Percentiles rank a stretch among this genome's conserved stretches.
These are phyloP conservation scores for Pterula multifida DNA, from an alignment of 1,284 basidiomycete genomes.

Conservation along the genomic window DNA sequence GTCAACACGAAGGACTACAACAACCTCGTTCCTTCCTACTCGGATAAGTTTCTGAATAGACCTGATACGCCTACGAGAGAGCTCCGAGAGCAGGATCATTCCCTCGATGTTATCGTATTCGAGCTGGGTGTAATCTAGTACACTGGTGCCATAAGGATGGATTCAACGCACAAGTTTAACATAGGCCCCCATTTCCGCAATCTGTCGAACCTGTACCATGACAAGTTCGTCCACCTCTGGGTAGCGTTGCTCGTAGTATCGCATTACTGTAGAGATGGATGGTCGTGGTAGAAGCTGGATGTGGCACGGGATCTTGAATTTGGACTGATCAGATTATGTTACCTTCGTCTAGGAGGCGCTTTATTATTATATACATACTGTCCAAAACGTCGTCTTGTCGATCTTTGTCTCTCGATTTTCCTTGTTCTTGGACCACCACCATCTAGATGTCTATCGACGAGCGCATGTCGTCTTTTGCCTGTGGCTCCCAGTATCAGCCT, in stretches of 20 bases:
- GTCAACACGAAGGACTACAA: conserved; percentile 96
- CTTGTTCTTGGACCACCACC: neutral
- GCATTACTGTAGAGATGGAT: conserved; percentile 33
- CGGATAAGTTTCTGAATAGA: conserved; percentile 98
- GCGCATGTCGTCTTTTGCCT: conserved; percentile 42
- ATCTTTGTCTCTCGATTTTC: neutral
- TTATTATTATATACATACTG: neutral
- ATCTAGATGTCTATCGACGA: conserved; percentile 26
- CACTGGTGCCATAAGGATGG: conserved; percentile 3
- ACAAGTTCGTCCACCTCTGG: conserved; percentile 94
- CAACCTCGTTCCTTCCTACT: conserved; percentile 96
- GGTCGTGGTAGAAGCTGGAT: neutral
- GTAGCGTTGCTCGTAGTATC: conserved; percentile 73
- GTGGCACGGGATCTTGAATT: conserved; percentile 1
- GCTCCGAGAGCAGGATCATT: conserved; percentile 97
- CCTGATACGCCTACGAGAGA: conserved; percentile 92
- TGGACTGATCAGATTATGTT: neutral
- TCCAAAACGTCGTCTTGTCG: neutral
- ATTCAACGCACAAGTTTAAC: conserved; percentile 77
- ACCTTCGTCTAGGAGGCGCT: neutral
- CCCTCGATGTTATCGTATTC: conserved; percentile 99
- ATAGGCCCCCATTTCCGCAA: conserved; percentile 99
- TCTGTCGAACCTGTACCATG: conserved; percentile 98
- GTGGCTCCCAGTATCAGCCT: conserved; percentile 54
- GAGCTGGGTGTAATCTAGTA: conserved; percentile 40